phyloP scores from a whole-genome alignment of 306 rosid species.

The Trichosanthes cucumerina region DNA sequence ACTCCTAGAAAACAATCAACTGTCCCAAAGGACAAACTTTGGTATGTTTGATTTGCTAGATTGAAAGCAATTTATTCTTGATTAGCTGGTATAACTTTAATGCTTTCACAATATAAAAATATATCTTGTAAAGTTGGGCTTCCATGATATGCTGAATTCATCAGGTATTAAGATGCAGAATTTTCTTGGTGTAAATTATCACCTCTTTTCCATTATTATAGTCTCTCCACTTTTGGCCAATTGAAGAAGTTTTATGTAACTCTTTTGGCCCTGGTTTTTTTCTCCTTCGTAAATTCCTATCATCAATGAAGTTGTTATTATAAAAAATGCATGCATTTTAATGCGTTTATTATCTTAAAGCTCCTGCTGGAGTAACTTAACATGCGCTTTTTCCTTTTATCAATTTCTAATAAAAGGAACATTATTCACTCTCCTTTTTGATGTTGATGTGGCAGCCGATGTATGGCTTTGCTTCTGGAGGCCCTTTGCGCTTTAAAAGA shows the following conservation, averaged over 20 bases:
- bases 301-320: too few species aligned
- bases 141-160: background rate
- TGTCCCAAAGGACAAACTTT: background rate
- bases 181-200: background rate
- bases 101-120: background rate
- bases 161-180: background rate
- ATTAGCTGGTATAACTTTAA: background rate
- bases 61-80: background rate
- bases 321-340: background rate
- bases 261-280: too few species aligned
- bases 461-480: conserved; percentile 66
- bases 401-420: background rate
- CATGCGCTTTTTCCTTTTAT: background rate
- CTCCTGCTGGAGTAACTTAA: background rate
- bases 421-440: background rate
- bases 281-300: background rate
- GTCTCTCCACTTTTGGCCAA: background rate
- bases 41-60: background rate
- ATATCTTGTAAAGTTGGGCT: background rate
- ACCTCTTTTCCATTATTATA: background rate
- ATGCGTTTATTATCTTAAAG: background rate
- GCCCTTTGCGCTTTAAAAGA: conserved; percentile 64
- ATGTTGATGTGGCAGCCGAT: conserved; percentile 44
- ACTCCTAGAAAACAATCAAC: background rate
- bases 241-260: background rate